Conservation (phyloP, 106 monocot genomes). For the Dendrobium chrysotoxum region DNA sequence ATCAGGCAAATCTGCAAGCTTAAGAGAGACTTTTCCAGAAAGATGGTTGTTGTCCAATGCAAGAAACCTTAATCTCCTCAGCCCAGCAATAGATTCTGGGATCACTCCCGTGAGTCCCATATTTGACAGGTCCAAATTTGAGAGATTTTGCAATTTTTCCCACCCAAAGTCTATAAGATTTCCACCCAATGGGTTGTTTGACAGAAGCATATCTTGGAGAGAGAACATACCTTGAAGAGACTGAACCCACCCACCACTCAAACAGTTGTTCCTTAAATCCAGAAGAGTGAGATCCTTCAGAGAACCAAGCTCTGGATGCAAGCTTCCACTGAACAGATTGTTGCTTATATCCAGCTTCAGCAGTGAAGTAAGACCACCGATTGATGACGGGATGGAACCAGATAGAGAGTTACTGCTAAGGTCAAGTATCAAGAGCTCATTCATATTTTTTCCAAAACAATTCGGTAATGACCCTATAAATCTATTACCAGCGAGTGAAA, state of each 20-base stretch:
- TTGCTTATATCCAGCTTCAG: conserved; percentile 77
- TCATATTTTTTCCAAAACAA: conserved; percentile 29
- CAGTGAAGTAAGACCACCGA: conserved; percentile 45
- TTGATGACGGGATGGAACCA: conserved; percentile 41
- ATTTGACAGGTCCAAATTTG: conserved; percentile 59
- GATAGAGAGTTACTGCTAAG: conserved; percentile 42
- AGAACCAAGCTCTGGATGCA: conserved; percentile 40
- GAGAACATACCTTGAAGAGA: conserved; percentile 44
- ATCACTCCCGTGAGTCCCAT: conserved; percentile 35
- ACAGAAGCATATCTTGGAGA: conserved; percentile 62
- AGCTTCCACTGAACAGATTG: conserved; percentile 46
- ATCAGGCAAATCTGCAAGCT: conserved; percentile 38
- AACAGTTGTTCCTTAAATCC: conserved; percentile 64
- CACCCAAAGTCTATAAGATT: conserved; percentile 25
- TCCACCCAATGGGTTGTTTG: conserved; percentile 58
- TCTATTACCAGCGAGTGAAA: conserved; percentile 43
- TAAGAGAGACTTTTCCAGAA: conserved; percentile 31
- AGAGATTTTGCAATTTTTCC: conserved; percentile 38
- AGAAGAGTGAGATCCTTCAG: conserved; percentile 53
- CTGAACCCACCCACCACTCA: conserved; percentile 27
- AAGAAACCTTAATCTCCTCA: conserved; percentile 49
- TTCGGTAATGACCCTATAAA: conserved; percentile 52
- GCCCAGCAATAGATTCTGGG: conserved; percentile 42
- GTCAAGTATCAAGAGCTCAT: conserved; percentile 58
- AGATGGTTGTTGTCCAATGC: conserved; percentile 61